Percentiles rank a stretch among this genome's conserved stretches.
Evolutionary conservation across 768 basidiomycete species (phyloP).

Genomic region (Cystobasidium tubakii): DNA sequence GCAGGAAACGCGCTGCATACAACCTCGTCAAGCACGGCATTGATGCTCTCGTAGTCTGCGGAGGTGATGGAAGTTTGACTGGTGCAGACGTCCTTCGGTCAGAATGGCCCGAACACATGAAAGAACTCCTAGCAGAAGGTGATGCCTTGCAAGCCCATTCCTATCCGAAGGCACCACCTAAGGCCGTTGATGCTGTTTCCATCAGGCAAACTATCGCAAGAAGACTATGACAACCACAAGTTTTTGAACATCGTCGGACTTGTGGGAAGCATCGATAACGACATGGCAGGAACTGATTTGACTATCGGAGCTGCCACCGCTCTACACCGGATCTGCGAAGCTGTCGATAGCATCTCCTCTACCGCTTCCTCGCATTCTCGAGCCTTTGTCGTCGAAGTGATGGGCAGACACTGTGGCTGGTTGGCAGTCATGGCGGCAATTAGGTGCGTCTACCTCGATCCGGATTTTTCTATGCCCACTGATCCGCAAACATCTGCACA

Average conservation of each 20-base stretch:
- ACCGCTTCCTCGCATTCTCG: conserved; percentile 93
- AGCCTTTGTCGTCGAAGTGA: conserved; percentile 96
- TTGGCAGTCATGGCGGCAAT: conserved; percentile 86
- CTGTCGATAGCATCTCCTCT: conserved; percentile 95
- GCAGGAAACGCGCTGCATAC: conserved; percentile 76
- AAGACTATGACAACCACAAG: conserved; percentile 63
- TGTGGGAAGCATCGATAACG: conserved; percentile 97
- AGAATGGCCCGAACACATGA: conserved; percentile 86
- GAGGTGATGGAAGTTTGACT: conserved; percentile 92
- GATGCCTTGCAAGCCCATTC: conserved; percentile 41
- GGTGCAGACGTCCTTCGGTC: conserved; percentile 88
- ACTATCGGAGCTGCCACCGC: conserved; percentile 65
- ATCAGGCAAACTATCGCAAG: conserved; percentile 66
- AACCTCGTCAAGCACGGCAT: conserved; percentile 96
- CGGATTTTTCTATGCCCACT: conserved; percentile 44
- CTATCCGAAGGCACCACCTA: no score
- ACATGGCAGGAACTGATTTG: conserved; percentile 95
- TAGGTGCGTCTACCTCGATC: conserved; percentile 58
- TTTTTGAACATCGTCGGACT: conserved; percentile 96
- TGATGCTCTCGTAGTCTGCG: conserved; percentile 92
- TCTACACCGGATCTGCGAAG: conserved; percentile 84
- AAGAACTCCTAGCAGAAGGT: conserved; percentile 63
- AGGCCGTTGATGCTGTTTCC: no score
- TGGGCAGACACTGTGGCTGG: conserved; percentile 99
- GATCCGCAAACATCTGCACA: no score